A percentile compares a stretch with the other conserved stretches of the same genome.
These are phyloP conservation scores for Choanephora cucurbitarum DNA, from an alignment of 371 early-diverging fungal species.

Conservation along the genomic window DNA sequence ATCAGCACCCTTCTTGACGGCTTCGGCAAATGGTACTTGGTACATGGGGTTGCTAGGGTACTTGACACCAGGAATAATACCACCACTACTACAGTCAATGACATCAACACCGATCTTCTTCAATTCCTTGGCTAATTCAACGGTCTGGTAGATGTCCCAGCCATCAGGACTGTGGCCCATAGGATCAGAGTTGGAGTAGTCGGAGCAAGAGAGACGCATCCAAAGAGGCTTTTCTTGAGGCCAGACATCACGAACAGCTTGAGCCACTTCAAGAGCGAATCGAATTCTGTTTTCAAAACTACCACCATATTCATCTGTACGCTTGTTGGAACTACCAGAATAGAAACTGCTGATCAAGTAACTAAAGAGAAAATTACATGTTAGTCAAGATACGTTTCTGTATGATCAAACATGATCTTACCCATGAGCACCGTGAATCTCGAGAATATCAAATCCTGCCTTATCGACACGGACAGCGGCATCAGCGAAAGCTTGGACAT, in stretches of 20 bases:
- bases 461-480: constrained; percentile 72
- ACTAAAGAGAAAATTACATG: constrained; percentile 25
- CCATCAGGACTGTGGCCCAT: constrained; percentile 35
- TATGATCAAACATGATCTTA: constrained; percentile 54
- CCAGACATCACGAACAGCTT: constrained; percentile 74
- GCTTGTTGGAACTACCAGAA: constrained; percentile 79
- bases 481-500: constrained; percentile 64
- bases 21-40: constrained; percentile 65
- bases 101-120: constrained; percentile 72
- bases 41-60: constrained; percentile 59
- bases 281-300: constrained; percentile 76
- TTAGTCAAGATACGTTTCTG: no score
- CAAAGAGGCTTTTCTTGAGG: constrained; percentile 80
- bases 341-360: constrained; percentile 82
- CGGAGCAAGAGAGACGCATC: constrained; percentile 75
- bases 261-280: constrained; percentile 62
- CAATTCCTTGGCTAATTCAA: constrained; percentile 57
- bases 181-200: constrained; percentile 49
- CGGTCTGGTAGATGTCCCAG: constrained; percentile 70
- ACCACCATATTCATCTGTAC: constrained; percentile 86
- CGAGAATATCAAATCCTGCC: constrained; percentile 86
- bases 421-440: constrained; percentile 79
- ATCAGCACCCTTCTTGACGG: constrained; percentile 62
- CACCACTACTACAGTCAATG: constrained; percentile 74
- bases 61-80: constrained; percentile 49